These are phyloP conservation scores for Raffaelea ambrosiae DNA, from an alignment of 2,329 filamentous ascomycete species.

Conservation along the genomic window DNA sequence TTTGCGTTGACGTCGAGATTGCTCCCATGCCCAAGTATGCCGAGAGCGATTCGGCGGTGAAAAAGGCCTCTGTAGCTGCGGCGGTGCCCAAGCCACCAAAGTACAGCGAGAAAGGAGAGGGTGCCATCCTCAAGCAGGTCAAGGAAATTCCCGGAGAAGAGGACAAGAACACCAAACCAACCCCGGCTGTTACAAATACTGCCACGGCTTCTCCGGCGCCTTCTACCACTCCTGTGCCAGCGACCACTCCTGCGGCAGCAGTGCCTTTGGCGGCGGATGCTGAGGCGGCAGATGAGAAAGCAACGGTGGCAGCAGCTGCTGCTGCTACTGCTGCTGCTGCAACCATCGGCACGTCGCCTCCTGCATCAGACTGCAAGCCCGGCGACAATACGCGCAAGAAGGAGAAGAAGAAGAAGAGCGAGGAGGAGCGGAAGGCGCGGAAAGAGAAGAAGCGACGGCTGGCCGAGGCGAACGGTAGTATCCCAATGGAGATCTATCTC, in stretches of 20 bases:
- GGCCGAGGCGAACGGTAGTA: slow-evolving; percentile 78
- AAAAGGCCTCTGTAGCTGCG: slow-evolving; percentile 20
- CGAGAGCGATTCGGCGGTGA: slow-evolving; percentile 44
- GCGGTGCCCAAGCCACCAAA: slow-evolving; percentile 53
- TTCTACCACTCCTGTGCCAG: neutral
- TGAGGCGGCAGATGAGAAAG: neutral
- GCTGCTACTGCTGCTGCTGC: neutral
- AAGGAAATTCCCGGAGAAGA: slow-evolving; percentile 28
- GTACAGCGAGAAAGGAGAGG: slow-evolving; percentile 62
- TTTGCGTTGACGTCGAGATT: slow-evolving; percentile 96
- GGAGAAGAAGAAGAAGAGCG: slow-evolving; percentile 92
- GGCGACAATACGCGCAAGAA: slow-evolving; percentile 58
- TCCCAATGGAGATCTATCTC: slow-evolving; percentile 74
- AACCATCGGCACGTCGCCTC: neutral
- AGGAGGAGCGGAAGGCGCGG: slow-evolving; percentile 84
- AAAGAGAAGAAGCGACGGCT: slow-evolving; percentile 81
- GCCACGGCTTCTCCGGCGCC: neutral
- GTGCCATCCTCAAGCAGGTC: slow-evolving; percentile 58
- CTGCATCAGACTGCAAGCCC: slow-evolving; percentile 11
- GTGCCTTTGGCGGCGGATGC: neutral
- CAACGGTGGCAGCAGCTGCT: neutral
- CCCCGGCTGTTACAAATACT: neutral
- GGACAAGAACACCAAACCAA: slow-evolving; percentile 44
- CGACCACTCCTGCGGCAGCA: neutral
- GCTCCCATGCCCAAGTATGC: slow-evolving; percentile 74